Base-by-base conservation (phyloP, 2,329 filamentous ascomycete species). In the Fusarium caatingaense region DNA sequence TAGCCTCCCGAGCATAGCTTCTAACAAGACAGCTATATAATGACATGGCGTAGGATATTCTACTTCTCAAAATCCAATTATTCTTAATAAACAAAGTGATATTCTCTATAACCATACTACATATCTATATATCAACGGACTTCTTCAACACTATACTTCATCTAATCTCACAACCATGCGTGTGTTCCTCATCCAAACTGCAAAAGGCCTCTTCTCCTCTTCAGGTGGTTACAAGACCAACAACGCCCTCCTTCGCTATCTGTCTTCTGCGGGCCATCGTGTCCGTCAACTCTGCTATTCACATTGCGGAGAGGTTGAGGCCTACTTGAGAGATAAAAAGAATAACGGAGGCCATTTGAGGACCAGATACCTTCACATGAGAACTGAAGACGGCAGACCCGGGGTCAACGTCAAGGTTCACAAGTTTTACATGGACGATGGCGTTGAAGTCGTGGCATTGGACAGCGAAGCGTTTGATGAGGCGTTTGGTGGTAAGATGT, bases 251-350 rank as follows among this genome's bases (percentile, higher is more conserved):
- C 13, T 56, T 1, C 23, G 40, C 12, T 56, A 56, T 6, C 41
- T 59, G 5, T 18, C 49, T 3, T 40, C 40, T 0, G 30, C 9
- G 5, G 49, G 56, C 2, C 56, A 56, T 28, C 20, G 21, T 5
- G 49, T 56, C 4, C 40, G 56, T n/a, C 56, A 59, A 23, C 40
- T 56, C 6, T 59, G 40, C 28, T 59, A 59, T 18, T 56, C 50
- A 1, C 25, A 46, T 4, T n/a, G 6, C 6, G 40, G 30, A 5
- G 56, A 60, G 8, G 34, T 46, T 1, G 49, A 56, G 2, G 40
- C 1, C 7, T 56, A 46, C 4, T 13, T 30, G n/a, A n/a, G 30
- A 5, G 5, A 7, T 12, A 28, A 16, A 13, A 2, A 8, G 5
- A 8, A 2, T 3, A 40, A 10, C 6, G 4, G 11, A 0, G 9